phyloP scores from a whole-genome alignment of 1,139 yeast species.

The Candida sojae region DNA sequence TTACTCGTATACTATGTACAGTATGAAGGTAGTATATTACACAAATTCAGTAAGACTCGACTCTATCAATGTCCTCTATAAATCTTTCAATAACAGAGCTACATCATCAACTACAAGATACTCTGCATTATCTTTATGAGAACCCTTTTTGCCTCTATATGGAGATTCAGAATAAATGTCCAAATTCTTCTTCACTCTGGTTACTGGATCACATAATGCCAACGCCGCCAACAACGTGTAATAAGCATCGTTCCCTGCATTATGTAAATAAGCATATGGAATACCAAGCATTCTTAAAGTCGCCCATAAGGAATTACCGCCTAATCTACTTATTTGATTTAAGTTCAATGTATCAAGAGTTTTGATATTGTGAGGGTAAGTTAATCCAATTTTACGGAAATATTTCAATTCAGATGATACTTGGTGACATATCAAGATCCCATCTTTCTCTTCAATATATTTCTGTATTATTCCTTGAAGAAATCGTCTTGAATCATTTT shows the following conservation, averaged over 20 bases:
- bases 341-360: conserved; percentile 57
- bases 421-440: conserved; percentile 69
- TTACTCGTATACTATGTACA: background rate
- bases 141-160: conserved; percentile 11
- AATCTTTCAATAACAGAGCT: background rate
- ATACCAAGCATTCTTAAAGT: conserved; percentile 53
- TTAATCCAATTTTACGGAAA: conserved; percentile 50
- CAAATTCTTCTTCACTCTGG: conserved; percentile 17
- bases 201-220: conserved; percentile 55
- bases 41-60: too few relatives aligned
- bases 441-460: conserved; percentile 29
- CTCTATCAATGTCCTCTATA: background rate
- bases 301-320: conserved; percentile 53
- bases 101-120: conserved; percentile 6
- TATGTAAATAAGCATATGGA: conserved; percentile 71
- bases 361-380: conserved; percentile 24
- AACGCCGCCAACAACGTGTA: conserved; percentile 62
- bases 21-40: too few relatives aligned
- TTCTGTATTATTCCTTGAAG: conserved; percentile 44
- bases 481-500: conserved; percentile 35
- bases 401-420: conserved; percentile 61
- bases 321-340: conserved; percentile 42
- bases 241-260: conserved; percentile 84
- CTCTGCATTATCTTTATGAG: conserved; percentile 3
- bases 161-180: conserved; percentile 16